Conservation (phyloP, 2,329 filamentous ascomycete genomes). For the Aspergillus sp. region DNA sequence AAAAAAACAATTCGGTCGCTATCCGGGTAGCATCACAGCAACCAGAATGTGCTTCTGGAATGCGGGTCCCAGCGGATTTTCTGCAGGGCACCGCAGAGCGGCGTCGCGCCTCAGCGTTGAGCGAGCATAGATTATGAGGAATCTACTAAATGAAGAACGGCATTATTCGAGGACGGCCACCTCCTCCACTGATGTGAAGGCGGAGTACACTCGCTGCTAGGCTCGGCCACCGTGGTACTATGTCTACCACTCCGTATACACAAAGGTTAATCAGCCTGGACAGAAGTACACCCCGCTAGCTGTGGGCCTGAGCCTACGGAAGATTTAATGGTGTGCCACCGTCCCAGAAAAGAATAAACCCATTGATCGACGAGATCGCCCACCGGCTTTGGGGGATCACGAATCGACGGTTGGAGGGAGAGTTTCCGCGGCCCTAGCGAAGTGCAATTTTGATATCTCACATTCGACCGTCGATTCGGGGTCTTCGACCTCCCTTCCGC, state of each 20-base stretch:
- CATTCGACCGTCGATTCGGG: not conserved
- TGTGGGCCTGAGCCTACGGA: not conserved
- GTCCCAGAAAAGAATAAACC: not conserved
- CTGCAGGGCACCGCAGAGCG: not conserved
- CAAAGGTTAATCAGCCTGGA: too few species aligned
- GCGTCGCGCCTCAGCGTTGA: not conserved
- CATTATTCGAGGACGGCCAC: not conserved
- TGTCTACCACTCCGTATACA: too few species aligned
- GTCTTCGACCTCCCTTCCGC: not conserved
- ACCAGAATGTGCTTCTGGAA: constrained; percentile 18
- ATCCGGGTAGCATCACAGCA: constrained; percentile 12
- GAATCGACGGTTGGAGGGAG: not conserved
- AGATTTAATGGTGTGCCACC: not conserved
- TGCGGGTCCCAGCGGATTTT: constrained; percentile 11
- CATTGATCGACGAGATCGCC: not conserved
- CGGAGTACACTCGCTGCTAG: not conserved
- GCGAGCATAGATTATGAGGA: not conserved
- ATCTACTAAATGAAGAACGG: not conserved
- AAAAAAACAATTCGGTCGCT: not conserved
- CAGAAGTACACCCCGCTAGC: not conserved
- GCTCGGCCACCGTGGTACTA: not conserved
- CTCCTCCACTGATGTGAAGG: constrained; percentile 1
- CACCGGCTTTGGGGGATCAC: not conserved
- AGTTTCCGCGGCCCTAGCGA: not conserved
- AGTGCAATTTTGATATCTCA: not conserved